Conservation (phyloP, 805 yeast genomes). For the Kodamaea sagamina region DNA sequence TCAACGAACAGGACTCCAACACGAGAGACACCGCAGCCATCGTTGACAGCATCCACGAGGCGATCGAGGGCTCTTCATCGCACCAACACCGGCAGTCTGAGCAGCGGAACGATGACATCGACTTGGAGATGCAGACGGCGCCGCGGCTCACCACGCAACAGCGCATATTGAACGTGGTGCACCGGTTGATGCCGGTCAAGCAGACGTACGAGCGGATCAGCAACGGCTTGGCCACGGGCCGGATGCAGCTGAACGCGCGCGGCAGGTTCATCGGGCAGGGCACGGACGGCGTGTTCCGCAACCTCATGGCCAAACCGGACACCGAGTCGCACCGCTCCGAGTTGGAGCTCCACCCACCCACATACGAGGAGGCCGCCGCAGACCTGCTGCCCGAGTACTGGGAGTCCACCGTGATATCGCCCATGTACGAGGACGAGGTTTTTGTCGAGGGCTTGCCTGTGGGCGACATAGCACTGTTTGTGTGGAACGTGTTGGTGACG, state of each 20-base stretch:
- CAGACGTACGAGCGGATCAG: constrained; percentile 46
- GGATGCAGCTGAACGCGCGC: constrained; percentile 44
- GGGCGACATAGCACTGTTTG: constrained; percentile 82
- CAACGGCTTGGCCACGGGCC: constrained; percentile 43
- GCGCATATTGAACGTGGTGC: constrained; percentile 33
- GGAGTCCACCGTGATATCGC: constrained; percentile 83
- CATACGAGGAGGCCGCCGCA: constrained; percentile 93
- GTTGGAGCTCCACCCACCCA: constrained; percentile 67
- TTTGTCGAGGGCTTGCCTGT: constrained; percentile 95
- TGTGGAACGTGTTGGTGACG: constrained; percentile 88
- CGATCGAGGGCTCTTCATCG: constrained; percentile 24
- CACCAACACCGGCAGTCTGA: constrained; percentile 1
- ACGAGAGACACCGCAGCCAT: constrained; percentile 12
- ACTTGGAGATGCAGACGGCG: constrained; percentile 33
- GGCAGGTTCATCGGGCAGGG: constrained; percentile 49
- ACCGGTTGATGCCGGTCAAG: constrained; percentile 38
- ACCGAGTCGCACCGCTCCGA: constrained; percentile 33
- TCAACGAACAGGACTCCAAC: background rate
- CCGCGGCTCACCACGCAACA: constrained; percentile 29
- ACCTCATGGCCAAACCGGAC: constrained; percentile 88
- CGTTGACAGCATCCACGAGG: constrained; percentile 22
- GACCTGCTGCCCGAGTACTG: constrained; percentile 96
- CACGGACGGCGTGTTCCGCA: constrained; percentile 90
- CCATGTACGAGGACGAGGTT: constrained; percentile 83
- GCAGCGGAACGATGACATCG: constrained; percentile 14